A percentile compares a stretch with the other conserved stretches of the same genome.
Evolutionary conservation across 805 yeast species (phyloP).

Genomic region (Myxozyma monticola): DNA sequence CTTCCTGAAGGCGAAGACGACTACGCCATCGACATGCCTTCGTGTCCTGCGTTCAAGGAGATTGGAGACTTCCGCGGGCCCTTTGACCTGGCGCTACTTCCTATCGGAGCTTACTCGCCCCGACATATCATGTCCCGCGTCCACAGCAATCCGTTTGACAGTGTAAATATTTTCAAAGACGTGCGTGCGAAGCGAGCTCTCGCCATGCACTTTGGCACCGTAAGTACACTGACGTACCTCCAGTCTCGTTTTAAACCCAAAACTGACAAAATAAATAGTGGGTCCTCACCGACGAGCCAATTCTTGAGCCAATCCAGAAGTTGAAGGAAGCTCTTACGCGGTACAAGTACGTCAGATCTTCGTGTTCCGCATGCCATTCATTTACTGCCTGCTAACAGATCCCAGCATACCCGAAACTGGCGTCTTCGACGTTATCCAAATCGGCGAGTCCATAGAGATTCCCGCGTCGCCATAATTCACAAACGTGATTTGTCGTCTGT

Average conservation of each 20-base stretch:
- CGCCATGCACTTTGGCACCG: slow-evolving; percentile 27
- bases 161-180: slow-evolving; percentile 21
- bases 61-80: slow-evolving; percentile 25
- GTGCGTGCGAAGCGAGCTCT: slow-evolving; percentile 18
- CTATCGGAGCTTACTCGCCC: slow-evolving; percentile 28
- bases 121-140: slow-evolving; percentile 26
- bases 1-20: slow-evolving; percentile 15
- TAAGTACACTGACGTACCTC: too few species aligned
- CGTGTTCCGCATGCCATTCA: too few species aligned
- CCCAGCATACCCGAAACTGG: slow-evolving; percentile 11
- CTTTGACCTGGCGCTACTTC: slow-evolving; percentile 23
- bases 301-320: slow-evolving; percentile 21
- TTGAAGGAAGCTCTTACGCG: slow-evolving; percentile 16
- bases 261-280: slow-evolving; percentile 3
- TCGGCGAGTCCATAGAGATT: slow-evolving; percentile 16
- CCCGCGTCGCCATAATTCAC: too few species aligned
- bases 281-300: slow-evolving; percentile 22
- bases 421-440: slow-evolving; percentile 14
- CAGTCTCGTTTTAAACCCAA: too few species aligned
- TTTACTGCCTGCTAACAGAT: background rate
- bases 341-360: slow-evolving; percentile 3
- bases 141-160: slow-evolving; percentile 22
- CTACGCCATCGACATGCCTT: slow-evolving; percentile 19
- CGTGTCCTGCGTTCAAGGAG: slow-evolving; percentile 22
- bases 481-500: too few species aligned